Base-by-base conservation (phyloP, 306 rosid species). In the Malus asiatica region DNA sequence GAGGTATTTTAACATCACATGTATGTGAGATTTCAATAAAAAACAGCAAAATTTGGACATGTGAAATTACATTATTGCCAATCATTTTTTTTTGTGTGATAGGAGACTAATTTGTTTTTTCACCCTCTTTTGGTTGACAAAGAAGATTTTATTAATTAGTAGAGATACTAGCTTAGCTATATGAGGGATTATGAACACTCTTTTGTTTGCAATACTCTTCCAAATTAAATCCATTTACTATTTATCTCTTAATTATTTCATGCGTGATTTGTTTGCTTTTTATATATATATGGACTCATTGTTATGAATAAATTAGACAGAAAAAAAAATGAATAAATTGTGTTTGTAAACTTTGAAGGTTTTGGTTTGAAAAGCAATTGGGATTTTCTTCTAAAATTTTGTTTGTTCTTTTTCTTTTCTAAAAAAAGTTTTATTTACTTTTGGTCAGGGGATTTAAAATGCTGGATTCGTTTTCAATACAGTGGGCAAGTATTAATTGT, bases 401-500 rank as follows among this genome's bases (percentile, higher is more conserved):
- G 2, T 14, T 15, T 48, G 55, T 48, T 8, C 5, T 48, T 48
- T 48, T 15, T 48, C 55, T 48, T 48, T 48, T 48, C 55, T 5
- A 18, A 48, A 13, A 53, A 19, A n/a, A n/a, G 29, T 27, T 25
- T 27, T 27, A 2, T 61, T 61, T 27, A 38, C 38, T 61, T 61
- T 61, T 27, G 19, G 33, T 14, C 35, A 5, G 20, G 8, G 20
- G 38, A 61, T 7, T 38, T 38, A 38, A 25, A 16, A 30, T 61
- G 35, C 10, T 30, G 51, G 64, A 78, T 75, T 83, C 32, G 71
- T 79, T 69, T 66, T 78, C 66, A 58, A 22, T 11, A 25, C 23
- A 59, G 64, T 11, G 3, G 38, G n/a, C 77, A 40, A 72, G 51
- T 64, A 70, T 82, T 70, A 22, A 75, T 62, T 82, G 58, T 64